phyloP scores from a whole-genome alignment of 495 filamentous ascomycete species.

The Penicillium longicatenatum region DNA sequence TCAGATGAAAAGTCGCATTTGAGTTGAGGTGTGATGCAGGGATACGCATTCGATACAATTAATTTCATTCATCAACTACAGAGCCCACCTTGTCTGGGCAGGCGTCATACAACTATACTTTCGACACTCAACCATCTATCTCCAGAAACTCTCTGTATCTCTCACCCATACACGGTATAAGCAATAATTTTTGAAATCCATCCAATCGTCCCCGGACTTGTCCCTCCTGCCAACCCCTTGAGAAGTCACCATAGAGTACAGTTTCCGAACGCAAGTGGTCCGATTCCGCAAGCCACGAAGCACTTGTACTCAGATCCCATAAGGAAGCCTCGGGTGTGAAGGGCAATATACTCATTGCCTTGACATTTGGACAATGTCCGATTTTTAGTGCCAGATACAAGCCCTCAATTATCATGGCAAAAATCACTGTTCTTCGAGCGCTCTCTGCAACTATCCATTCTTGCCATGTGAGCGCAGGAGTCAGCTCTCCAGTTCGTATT shows the following conservation, averaged over 20 bases:
- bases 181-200: conserved; percentile 9
- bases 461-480: conserved; percentile 3
- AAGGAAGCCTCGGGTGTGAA: conserved; percentile 2
- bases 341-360: conserved; percentile 12
- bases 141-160: not conserved
- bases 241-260: conserved; percentile 16
- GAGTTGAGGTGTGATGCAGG: not conserved
- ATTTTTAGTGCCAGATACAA: conserved; percentile 9
- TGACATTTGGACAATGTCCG: conserved; percentile 7
- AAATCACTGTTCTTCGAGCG: conserved; percentile 9
- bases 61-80: too few relatives aligned
- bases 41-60: too few relatives aligned
- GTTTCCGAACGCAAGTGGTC: not conserved
- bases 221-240: conserved; percentile 13
- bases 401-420: conserved; percentile 6
- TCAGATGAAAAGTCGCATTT: conserved; percentile 51
- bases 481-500: not conserved
- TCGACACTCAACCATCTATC: too few relatives aligned
- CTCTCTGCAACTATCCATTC: conserved; percentile 18
- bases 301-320: conserved; percentile 5
- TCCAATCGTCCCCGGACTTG: conserved; percentile 4
- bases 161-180: conserved; percentile 15
- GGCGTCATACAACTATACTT: too few relatives aligned
- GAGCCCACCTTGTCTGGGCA: too few relatives aligned
- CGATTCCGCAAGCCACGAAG: conserved; percentile 4